phyloP scores from a whole-genome alignment of 176 grass and related monocot genomes.

The Aegilops sharonensis region DNA sequence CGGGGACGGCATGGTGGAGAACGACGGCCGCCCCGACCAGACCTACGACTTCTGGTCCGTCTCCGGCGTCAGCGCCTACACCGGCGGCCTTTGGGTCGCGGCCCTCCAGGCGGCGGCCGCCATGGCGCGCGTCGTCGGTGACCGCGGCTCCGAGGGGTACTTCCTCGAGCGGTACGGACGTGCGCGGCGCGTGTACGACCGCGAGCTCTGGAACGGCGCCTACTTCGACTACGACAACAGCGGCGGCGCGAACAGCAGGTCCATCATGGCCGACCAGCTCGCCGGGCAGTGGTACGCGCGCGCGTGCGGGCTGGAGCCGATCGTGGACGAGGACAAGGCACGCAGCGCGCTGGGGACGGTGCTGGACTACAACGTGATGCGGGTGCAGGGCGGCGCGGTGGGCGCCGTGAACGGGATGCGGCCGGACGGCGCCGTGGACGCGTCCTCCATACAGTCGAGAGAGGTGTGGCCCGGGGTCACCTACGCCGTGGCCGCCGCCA shows the following conservation, averaged over 20 bases:
- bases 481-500: slow-evolving; percentile 52
- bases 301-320: slow-evolving; percentile 52
- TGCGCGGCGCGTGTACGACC: slow-evolving; percentile 32
- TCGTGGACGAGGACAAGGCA: slow-evolving; percentile 60
- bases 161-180: slow-evolving; percentile 45
- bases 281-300: slow-evolving; percentile 64
- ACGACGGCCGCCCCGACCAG: slow-evolving; percentile 64
- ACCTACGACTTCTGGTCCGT: slow-evolving; percentile 70
- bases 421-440: slow-evolving; percentile 48
- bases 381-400: slow-evolving; percentile 45
- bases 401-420: slow-evolving; percentile 65
- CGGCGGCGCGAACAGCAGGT: slow-evolving; percentile 43
- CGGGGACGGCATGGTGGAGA: slow-evolving; percentile 75
- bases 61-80: slow-evolving; percentile 59
- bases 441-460: slow-evolving; percentile 48
- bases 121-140: slow-evolving; percentile 55
- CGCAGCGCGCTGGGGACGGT: slow-evolving; percentile 45
- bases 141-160: slow-evolving; percentile 48
- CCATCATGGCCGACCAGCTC: slow-evolving; percentile 63
- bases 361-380: slow-evolving; percentile 59
- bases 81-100: slow-evolving; percentile 66
- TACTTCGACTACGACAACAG: slow-evolving; percentile 43
- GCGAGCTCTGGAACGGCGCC: slow-evolving; percentile 10
- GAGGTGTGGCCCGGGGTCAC: slow-evolving; percentile 73
- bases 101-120: slow-evolving; percentile 67